Evolutionary conservation across 2,329 filamentous ascomycete genomes (phyloP), one percentile per base, ranked within the genome.

Genomic region (Xylaria sp.): DNA sequence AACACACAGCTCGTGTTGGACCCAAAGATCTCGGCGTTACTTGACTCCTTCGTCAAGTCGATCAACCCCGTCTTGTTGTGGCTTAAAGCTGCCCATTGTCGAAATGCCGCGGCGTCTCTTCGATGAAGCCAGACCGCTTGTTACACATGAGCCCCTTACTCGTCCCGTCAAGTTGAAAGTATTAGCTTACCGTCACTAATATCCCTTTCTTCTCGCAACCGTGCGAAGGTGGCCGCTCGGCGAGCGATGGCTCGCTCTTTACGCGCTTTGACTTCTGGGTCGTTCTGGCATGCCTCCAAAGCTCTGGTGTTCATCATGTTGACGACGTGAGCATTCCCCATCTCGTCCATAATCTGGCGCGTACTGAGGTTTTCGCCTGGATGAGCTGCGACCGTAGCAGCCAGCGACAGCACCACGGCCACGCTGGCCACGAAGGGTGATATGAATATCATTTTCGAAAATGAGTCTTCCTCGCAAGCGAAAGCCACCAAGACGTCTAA

Each of bases 1-100:
- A 83, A 70, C 44, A 81, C 78, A 64, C 80, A 82, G 71, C 78
- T 80, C 10, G 79, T 81, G 71, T 83, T 82, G 36, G 79, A 78
- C 6, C 74, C 76, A 58, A 82, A 82, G 61, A 82, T 73, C 17
- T 75, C 75, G 7, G 67, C 66, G 59, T 65, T 72, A 5, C 75
- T 74, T 1, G 76, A 77, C 17, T 78, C 75, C 27, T 74, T 75
- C 29, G 72, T 76, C 58, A 76, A 74, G 58, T 76, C 69, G 20
- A 78, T 55, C 10, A 73, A 50, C 0, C 73, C 76, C 3, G 79
- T 81, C 70, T 75, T 74, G 71, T 82, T 77, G 71, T 82, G 80
- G 45, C 78, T 74, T 53, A 78, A 59, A 0, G 75, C 75, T 47
- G 79, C 79, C 77, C 78, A 81, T 60, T 78, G 74, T 55, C 76